Percentiles rank a stretch among this genome's conserved stretches.
Conservation (phyloP, 2,329 filamentous ascomycete species). For the Monosporascus sp. region DNA sequence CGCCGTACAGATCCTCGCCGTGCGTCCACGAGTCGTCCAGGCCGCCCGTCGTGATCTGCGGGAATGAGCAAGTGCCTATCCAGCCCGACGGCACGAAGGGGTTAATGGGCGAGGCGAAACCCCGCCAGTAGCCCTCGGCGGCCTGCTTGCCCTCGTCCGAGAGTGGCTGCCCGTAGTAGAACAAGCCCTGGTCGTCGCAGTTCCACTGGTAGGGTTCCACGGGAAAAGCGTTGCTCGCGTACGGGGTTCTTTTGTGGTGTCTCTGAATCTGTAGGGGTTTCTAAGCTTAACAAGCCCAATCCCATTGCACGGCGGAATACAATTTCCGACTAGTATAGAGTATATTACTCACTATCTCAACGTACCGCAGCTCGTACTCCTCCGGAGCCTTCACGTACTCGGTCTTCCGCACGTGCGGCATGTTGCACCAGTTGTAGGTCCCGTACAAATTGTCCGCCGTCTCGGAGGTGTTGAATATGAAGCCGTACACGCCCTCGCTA, state of each 20-base stretch:
- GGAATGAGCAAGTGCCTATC: constrained; percentile 72
- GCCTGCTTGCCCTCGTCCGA: constrained; percentile 13
- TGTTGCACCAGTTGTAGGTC: constrained; percentile 79
- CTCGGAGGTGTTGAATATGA: constrained; percentile 64
- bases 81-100: constrained; percentile 64
- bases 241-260: constrained; percentile 81
- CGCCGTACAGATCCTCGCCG: constrained; percentile 69
- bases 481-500: constrained; percentile 63
- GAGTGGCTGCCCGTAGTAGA: constrained; percentile 61
- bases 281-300: constrained; percentile 5
- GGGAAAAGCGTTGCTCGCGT: constrained; percentile 72
- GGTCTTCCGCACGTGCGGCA: constrained; percentile 69
- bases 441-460: constrained; percentile 54
- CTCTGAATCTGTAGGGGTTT: constrained; percentile 57
- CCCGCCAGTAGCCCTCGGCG: constrained; percentile 60
- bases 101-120: constrained; percentile 58
- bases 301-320: neutral
- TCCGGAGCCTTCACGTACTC: constrained; percentile 55
- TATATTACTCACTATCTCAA: constrained; percentile 59
- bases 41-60: constrained; percentile 69
- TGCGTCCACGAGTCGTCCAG: constrained; percentile 72
- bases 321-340: neutral
- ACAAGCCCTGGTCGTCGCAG: constrained; percentile 66
- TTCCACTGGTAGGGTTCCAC: constrained; percentile 68
- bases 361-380: constrained; percentile 65